These are phyloP conservation scores for Parascedosporium putredinis DNA, from an alignment of 2,329 filamentous ascomycete species.

Conservation along the genomic window DNA sequence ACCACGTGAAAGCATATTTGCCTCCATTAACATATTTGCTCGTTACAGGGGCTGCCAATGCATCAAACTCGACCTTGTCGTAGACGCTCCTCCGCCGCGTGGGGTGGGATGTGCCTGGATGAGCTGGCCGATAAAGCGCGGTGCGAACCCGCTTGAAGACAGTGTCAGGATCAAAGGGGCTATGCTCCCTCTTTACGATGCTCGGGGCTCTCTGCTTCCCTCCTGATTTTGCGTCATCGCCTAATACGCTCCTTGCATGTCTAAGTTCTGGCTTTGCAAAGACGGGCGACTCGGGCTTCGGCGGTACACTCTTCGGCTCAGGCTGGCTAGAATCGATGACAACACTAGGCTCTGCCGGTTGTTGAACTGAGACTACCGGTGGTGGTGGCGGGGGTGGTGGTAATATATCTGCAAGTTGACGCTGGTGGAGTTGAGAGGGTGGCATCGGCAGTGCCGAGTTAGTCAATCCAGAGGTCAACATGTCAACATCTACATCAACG, in stretches of 20 bases:
- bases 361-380: no score
- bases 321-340: not conserved
- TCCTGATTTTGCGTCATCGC: constrained; percentile 27
- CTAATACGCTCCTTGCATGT: constrained; percentile 44
- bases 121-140: constrained; percentile 24
- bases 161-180: constrained; percentile 46
- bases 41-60: constrained; percentile 40
- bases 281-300: constrained; percentile 16
- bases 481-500: constrained; percentile 22
- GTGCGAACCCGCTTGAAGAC: constrained; percentile 49
- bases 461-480: constrained; percentile 11
- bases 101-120: constrained; percentile 12
- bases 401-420: constrained; percentile 5
- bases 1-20: constrained; percentile 36
- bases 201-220: constrained; percentile 13
- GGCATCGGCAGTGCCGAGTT: constrained; percentile 2
- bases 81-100: constrained; percentile 37
- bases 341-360: constrained; percentile 10
- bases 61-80: constrained; percentile 43
- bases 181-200: constrained; percentile 37
- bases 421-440: constrained; percentile 12
- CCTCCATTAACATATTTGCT: constrained; percentile 50
- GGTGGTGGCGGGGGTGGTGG: constrained; percentile 8
- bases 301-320: not conserved
- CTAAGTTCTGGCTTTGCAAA: constrained; percentile 52